These are phyloP conservation scores for Aspergillus fumigatus DNA, from an alignment of 2,329 filamentous ascomycete species.

Conservation along the genomic window DNA sequence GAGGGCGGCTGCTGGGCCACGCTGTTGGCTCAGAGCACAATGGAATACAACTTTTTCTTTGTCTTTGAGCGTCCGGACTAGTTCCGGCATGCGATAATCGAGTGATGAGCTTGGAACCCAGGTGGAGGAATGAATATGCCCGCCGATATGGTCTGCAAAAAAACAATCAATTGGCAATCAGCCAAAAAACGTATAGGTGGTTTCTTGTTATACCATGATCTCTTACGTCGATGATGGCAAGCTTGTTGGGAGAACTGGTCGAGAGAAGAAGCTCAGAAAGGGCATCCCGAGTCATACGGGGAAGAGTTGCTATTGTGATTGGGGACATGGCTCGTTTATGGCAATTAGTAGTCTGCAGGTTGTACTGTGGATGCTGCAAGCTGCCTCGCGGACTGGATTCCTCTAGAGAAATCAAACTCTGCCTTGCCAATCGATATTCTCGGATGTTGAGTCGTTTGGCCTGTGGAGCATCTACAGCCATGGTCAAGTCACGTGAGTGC, in stretches of 20 bases:
- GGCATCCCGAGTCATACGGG: constrained; percentile 63
- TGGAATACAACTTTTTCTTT: constrained; percentile 90
- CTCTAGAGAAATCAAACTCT: neutral
- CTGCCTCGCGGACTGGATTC: neutral
- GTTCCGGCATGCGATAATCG: constrained; percentile 71
- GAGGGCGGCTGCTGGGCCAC: constrained; percentile 79
- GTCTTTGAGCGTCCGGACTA: constrained; percentile 71
- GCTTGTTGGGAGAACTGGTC: constrained; percentile 40
- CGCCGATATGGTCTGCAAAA: constrained; percentile 73
- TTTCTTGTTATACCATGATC: constrained; percentile 59
- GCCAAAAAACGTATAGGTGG: neutral
- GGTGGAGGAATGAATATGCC: constrained; percentile 73
- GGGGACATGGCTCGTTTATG: constrained; percentile 40
- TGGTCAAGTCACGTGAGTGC: neutral
- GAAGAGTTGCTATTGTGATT: constrained; percentile 58
- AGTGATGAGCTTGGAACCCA: constrained; percentile 72
- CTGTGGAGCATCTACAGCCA: neutral
- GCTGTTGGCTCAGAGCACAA: constrained; percentile 85
- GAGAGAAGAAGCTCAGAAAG: constrained; percentile 63
- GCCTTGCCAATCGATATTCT: neutral
- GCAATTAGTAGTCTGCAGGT: neutral
- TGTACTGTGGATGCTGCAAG: neutral
- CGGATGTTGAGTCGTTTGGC: neutral
- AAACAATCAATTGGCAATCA: neutral
- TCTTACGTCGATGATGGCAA: constrained; percentile 83